Evolutionary conservation across 495 filamentous ascomycete genomes (phyloP), one percentile per base, ranked within the genome.

Genomic region (Penicillium paradoxum): DNA sequence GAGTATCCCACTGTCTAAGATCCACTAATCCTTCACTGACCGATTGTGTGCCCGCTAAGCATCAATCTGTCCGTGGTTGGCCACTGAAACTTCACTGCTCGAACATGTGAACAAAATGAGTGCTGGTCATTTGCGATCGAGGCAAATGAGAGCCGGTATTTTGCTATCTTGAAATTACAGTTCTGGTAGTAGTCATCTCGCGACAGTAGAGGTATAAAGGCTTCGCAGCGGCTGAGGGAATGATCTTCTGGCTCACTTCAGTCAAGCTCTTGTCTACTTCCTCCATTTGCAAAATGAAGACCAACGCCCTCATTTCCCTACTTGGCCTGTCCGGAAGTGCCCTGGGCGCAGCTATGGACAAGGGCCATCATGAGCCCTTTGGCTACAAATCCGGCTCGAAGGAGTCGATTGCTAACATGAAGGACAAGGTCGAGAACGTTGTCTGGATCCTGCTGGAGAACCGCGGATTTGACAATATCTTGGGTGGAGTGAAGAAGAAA

Each of bases 371-470:
- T 9, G 38, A 51, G 41, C 62, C 62, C 25, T 65, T 46, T 14
- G 62, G 62, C 3, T 65, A 65, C 56, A 57, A 59, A 32, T 63
- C 62, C 6, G 62, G 62, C 29, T 65, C 62, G 7, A 63, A 57
- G 49, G 54, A 65, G 47, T 66, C 68, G 29, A 60, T 72, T 55
- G 51, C 60, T 51, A 72, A 72, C 60, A 49, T 73, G 60, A 75
- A 70, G 53, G 59, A 69, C 51, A 73, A 77, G 54, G 65, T 77
- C 57, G 72, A 77, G 64, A 75, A 75, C 56, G 73, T 77, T 27
- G 73, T 77, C 50, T 65, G 69, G 56, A 61, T 77, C 24, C 51
- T 72, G 40, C 62, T 74, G 66, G 73, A 77, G 55, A 77, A 77
- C 60, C 73, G 73, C 49, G 72, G 66, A 13, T 68, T 72, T 37